Percentiles rank a stretch among this genome's conserved stretches.
These are phyloP conservation scores for Nelumbo lutea DNA, from an alignment of 164 flowering plant species.

Conservation along the genomic window DNA sequence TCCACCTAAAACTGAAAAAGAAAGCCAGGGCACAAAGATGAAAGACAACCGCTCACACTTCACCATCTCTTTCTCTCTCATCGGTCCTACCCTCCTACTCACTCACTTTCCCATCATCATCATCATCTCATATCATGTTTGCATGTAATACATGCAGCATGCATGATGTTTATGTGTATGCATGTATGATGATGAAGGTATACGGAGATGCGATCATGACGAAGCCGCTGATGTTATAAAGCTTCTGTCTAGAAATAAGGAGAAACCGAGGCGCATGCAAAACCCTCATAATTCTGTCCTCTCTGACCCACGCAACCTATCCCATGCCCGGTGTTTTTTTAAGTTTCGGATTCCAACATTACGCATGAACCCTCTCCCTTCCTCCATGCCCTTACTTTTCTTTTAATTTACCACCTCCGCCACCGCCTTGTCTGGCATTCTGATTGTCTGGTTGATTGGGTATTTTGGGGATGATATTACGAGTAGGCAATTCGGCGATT, in stretches of 20 bases:
- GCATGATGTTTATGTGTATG: neutral
- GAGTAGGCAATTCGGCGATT: neutral
- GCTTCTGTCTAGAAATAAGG: neutral
- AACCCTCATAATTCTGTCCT: conserved; percentile 47
- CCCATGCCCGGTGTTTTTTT: conserved; percentile 14
- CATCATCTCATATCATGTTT: neutral
- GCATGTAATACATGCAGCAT: neutral
- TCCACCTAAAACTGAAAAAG: too few species aligned
- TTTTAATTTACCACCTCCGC: neutral
- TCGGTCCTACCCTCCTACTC: too few species aligned
- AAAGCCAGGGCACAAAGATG: too few species aligned
- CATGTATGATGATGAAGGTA: neutral
- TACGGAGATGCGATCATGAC: neutral
- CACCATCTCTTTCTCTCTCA: too few species aligned
- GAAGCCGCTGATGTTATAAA: neutral
- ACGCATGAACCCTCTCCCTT: conserved; percentile 12
- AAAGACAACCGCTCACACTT: too few species aligned
- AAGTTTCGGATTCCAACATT: conserved; percentile 13
- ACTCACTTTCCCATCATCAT: too few species aligned
- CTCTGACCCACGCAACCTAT: conserved; percentile 40
- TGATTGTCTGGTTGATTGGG: neutral
- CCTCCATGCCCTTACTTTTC: neutral
- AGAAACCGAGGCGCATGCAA: conserved; percentile 25
- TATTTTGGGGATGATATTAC: neutral
- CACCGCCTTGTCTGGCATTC: neutral